phyloP scores from a whole-genome alignment of 2,329 filamentous ascomycete species.

The Cladosporium sp. region DNA sequence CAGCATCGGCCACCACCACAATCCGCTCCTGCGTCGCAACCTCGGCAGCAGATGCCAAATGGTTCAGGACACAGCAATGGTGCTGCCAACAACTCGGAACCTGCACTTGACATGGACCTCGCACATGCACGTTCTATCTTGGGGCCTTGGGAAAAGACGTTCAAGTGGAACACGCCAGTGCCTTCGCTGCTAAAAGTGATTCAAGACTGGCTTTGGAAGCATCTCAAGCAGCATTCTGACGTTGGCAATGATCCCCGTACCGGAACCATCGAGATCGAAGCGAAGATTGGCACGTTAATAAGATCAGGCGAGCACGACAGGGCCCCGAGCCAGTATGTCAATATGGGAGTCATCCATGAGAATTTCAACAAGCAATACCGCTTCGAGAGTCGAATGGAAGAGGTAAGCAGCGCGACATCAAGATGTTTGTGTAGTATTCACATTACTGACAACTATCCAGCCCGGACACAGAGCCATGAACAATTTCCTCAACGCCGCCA shows the following conservation, averaged over 20 bases:
- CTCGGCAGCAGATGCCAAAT: constrained; percentile 10
- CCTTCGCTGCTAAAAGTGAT: constrained; percentile 31
- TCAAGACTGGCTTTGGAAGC: constrained; percentile 33
- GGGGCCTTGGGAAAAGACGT: constrained; percentile 37
- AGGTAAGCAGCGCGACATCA: constrained; percentile 59
- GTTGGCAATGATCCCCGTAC: constrained; percentile 60
- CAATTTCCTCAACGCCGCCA: constrained; percentile 74
- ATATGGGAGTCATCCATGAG: constrained; percentile 69
- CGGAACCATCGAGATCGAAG: constrained; percentile 88
- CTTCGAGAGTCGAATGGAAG: constrained; percentile 89
- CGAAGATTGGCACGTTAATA: constrained; percentile 82
- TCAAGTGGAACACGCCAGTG: constrained; percentile 31
- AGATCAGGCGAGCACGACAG: constrained; percentile 71
- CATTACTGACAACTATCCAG: constrained; percentile 45
- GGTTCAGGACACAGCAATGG: constrained; percentile 3
- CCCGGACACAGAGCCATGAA: constrained; percentile 82
- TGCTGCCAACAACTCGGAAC: background rate
- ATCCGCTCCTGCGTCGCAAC: background rate
- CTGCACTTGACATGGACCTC: constrained; percentile 12
- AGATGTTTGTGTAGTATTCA: background rate
- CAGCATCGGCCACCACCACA: constrained; percentile 7
- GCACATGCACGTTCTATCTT: constrained; percentile 26
- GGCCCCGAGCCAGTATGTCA: constrained; percentile 66
- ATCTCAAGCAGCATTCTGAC: constrained; percentile 47
- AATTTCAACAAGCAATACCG: constrained; percentile 54